Conservation (phyloP, 2,329 filamentous ascomycete species). For the Cryphonectria nitschkei region DNA sequence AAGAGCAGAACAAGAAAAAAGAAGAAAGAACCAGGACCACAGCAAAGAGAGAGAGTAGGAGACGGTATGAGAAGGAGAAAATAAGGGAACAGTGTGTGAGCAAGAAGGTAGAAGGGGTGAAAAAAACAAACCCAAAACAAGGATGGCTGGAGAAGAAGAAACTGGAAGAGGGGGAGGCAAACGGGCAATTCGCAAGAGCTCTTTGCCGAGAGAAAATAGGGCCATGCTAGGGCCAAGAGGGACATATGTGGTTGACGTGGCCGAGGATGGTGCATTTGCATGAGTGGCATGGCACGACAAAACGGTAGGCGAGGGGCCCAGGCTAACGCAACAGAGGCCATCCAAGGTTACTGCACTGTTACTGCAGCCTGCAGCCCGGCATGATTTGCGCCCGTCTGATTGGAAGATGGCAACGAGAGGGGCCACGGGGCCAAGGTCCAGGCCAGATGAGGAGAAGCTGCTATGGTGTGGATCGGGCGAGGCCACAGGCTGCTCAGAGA, state of each 20-base stretch:
- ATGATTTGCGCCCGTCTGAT: neutral
- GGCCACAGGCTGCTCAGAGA: neutral
- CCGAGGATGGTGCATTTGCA: conserved; percentile 5
- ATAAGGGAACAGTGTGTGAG: neutral
- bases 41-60: neutral
- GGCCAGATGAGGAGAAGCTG: conserved; percentile 12
- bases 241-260: conserved; percentile 2
- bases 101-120: no score
- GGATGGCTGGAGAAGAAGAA: neutral
- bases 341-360: conserved; percentile 7
- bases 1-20: no score
- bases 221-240: neutral
- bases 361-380: conserved; percentile 16
- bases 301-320: neutral
- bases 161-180: neutral
- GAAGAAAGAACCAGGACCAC: neutral
- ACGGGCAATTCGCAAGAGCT: neutral
- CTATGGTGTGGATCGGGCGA: neutral
- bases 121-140: no score
- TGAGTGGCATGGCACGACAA: neutral
- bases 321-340: conserved; percentile 6
- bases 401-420: neutral
- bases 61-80: no score
- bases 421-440: neutral
- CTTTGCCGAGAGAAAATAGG: conserved; percentile 6